Conservation (phyloP, 371 early-diverging fungal genomes). For the Mucor indicus region DNA sequence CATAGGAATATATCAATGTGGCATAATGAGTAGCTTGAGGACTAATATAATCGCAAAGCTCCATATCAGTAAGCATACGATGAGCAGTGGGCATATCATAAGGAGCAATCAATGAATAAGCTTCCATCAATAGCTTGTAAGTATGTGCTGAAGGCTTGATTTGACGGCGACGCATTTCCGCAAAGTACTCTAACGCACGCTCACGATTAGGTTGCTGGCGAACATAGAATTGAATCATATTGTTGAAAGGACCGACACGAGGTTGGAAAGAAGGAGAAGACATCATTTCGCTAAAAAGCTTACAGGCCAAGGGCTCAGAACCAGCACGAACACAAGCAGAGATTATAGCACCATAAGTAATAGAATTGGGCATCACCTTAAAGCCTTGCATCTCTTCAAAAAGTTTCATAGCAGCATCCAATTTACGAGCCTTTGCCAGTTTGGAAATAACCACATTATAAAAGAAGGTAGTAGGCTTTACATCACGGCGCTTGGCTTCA, state of each 20-base stretch:
- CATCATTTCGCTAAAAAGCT: slow-evolving; percentile 54
- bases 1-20: slow-evolving; percentile 61
- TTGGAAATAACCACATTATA: slow-evolving; percentile 67
- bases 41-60: slow-evolving; percentile 32
- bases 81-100: slow-evolving; percentile 62
- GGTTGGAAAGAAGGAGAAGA: slow-evolving; percentile 49
- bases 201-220: slow-evolving; percentile 57
- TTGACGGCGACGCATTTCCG: slow-evolving; percentile 44
- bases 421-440: slow-evolving; percentile 63
- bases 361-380: slow-evolving; percentile 49
- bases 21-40: slow-evolving; percentile 63
- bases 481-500: slow-evolving; percentile 58
- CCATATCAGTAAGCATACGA: slow-evolving; percentile 50
- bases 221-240: slow-evolving; percentile 68
- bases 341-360: slow-evolving; percentile 64
- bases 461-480: slow-evolving; percentile 61
- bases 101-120: slow-evolving; percentile 57
- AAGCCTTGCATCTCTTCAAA: slow-evolving; percentile 62
- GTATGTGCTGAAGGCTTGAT: slow-evolving; percentile 60
- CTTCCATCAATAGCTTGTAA: slow-evolving; percentile 61
- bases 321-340: slow-evolving; percentile 64
- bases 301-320: slow-evolving; percentile 49
- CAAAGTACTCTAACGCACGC: slow-evolving; percentile 51
- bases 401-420: slow-evolving; percentile 51
- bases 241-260: slow-evolving; percentile 58